Base-by-base conservation (phyloP, 1,284 basidiomycete species). In the Pyrrhoderma lamaoense region DNA sequence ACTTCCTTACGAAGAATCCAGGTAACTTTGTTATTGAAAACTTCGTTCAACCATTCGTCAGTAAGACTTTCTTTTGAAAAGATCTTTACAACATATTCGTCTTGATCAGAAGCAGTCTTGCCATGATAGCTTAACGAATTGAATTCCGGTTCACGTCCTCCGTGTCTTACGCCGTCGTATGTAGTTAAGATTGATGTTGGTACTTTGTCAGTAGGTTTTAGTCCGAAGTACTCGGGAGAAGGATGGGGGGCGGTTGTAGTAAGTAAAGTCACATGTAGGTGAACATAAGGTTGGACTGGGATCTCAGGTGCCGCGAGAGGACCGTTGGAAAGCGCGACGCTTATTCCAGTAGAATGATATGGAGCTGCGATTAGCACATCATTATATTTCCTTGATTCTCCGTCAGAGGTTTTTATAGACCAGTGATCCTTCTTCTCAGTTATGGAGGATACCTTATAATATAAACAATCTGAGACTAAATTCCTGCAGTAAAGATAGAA, bases 101-200 rank as follows among this genome's bases (percentile, higher is more conserved):
- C 56, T 40, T 42, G 45, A 49, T 56, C 55, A 45, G 57, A 23
- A 36, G 42, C 45, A 19, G 87, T 69, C 36, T 69, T 70, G 2
- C 85, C 82, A 53, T 90, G 85, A 67, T 96, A 97, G n/a, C 83
- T 83, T 45, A 98, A 67, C 1, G 88, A 91, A 62, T 93, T 93
- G 69, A 98, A 96, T 51, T 87, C 81, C 0, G 92, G 89, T 47
- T 75, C 75, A 8, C 70, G 68, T 1, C 72, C 72, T 7, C 75
- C 75, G 8, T 67, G 67, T 31, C 74, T 71, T 25, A 65, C 72
- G 34, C 78, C 76, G 25, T 82, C 74, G 52, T 75, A 73, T 0
- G 85, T 86, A 3, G 93, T 93, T 47, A 97, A 68, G 52, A 96
- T 73, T 54, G 79, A 80, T 16, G 66, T 70, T 0, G 93, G 89